Percentiles rank a stretch among this genome's conserved stretches.
Conservation (phyloP, 371 early-diverging fungal genomes). For the Rhizopus sp. region DNA sequence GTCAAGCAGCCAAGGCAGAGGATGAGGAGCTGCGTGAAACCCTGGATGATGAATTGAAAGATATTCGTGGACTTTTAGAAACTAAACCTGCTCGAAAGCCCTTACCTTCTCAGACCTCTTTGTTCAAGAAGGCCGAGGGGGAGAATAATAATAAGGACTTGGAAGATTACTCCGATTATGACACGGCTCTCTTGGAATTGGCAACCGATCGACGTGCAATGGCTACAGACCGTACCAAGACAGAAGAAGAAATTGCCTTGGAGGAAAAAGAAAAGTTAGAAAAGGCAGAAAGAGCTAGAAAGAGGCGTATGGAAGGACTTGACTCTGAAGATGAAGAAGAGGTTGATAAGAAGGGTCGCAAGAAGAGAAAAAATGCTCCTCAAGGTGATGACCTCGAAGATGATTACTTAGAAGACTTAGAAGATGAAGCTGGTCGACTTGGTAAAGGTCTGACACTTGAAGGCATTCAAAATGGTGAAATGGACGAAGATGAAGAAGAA, state of each 20-base stretch:
- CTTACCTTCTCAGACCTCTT: constrained; percentile 44
- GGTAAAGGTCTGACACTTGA: constrained; percentile 54
- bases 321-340: constrained; percentile 70
- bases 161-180: constrained; percentile 68
- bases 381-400: constrained; percentile 88
- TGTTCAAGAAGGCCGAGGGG: constrained; percentile 38
- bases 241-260: constrained; percentile 89
- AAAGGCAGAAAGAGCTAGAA: constrained; percentile 81
- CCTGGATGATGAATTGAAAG: constrained; percentile 87
- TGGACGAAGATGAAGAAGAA: constrained; percentile 31
- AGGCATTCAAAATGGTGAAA: constrained; percentile 49
- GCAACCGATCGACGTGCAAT: constrained; percentile 81
- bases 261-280: constrained; percentile 85
- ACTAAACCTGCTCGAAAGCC: constrained; percentile 42
- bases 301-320: constrained; percentile 87
- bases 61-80: constrained; percentile 73
- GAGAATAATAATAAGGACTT: constrained; percentile 26
- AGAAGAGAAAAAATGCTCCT: constrained; percentile 52
- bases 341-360: constrained; percentile 44
- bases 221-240: constrained; percentile 91
- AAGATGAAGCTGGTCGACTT: constrained; percentile 37
- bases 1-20: constrained; percentile 82
- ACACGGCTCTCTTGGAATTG: constrained; percentile 77
- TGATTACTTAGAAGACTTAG: constrained; percentile 61
- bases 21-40: constrained; percentile 76